Evolutionary conservation across 2,329 filamentous ascomycete species (phyloP).

Genomic region (Zelopaecilomyces penicillatus): DNA sequence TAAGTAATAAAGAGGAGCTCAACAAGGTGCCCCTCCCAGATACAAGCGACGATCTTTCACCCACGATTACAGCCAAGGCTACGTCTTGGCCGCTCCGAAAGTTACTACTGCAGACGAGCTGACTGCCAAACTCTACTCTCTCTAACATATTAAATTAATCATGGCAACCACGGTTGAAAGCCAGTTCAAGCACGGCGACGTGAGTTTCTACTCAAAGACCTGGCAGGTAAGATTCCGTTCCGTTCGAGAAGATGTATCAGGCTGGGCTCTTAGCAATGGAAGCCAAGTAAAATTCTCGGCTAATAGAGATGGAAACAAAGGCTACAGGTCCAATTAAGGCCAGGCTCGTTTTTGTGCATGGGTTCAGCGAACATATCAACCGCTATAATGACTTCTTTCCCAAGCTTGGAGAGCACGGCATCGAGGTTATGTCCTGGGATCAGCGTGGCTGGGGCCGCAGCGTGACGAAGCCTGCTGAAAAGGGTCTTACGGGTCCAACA

Average conservation of each 20-base stretch:
- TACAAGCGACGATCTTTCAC: no score
- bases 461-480: constrained; percentile 51
- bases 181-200: constrained; percentile 36
- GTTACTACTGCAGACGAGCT: no score
- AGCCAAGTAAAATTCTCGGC: constrained; percentile 29
- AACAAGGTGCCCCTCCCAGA: no score
- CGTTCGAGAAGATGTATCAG: background rate
- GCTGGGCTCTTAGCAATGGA: no score
- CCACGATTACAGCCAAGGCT: no score
- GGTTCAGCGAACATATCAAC: constrained; percentile 80
- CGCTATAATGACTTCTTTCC: constrained; percentile 70
- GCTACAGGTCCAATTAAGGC: constrained; percentile 46
- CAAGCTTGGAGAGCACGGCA: constrained; percentile 58
- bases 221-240: constrained; percentile 41
- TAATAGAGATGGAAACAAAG: constrained; percentile 52
- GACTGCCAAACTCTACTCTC: no score
- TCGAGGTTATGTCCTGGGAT: constrained; percentile 71
- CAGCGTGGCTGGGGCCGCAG: constrained; percentile 84
- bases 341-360: constrained; percentile 75
- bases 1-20: no score
- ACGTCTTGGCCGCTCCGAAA: no score
- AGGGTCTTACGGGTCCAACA: constrained; percentile 68
- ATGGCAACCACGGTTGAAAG: constrained; percentile 41
- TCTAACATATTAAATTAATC: background rate
- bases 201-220: constrained; percentile 47